These are phyloP conservation scores for Eutypella sp. DNA, from an alignment of 2,329 filamentous ascomycete genomes.

Conservation along the genomic window DNA sequence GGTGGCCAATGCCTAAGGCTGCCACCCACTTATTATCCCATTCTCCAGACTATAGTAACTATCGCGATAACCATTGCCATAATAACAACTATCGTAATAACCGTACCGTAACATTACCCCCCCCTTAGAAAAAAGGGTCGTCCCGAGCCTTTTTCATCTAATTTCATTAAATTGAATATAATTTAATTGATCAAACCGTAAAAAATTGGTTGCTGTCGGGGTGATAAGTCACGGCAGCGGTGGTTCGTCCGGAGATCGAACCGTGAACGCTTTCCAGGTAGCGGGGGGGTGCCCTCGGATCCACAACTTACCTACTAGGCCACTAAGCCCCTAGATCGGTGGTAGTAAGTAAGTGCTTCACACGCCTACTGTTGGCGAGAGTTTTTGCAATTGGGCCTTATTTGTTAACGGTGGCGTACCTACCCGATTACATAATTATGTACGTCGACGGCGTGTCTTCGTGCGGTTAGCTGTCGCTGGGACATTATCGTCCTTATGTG, in stretches of 20 bases:
- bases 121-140: background rate
- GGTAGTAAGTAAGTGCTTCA: background rate
- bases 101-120: background rate
- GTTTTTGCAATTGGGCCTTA: background rate
- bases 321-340: background rate
- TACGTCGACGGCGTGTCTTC: no score
- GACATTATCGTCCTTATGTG: background rate
- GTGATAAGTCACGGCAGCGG: no score
- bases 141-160: background rate
- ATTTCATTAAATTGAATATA: background rate
- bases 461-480: no score
- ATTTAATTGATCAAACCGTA: background rate
- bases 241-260: background rate
- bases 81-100: background rate
- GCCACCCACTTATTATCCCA: background rate
- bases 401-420: background rate
- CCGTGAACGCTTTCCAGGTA: background rate
- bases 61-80: background rate
- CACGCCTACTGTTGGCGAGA: background rate
- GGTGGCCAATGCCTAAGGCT: background rate
- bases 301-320: background rate
- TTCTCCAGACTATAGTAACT: no score
- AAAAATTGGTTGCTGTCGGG: no score
- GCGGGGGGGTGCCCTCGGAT: background rate
- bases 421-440: background rate